Conservation (phyloP, 768 basidiomycete genomes). For the Termitomyces sp. region DNA sequence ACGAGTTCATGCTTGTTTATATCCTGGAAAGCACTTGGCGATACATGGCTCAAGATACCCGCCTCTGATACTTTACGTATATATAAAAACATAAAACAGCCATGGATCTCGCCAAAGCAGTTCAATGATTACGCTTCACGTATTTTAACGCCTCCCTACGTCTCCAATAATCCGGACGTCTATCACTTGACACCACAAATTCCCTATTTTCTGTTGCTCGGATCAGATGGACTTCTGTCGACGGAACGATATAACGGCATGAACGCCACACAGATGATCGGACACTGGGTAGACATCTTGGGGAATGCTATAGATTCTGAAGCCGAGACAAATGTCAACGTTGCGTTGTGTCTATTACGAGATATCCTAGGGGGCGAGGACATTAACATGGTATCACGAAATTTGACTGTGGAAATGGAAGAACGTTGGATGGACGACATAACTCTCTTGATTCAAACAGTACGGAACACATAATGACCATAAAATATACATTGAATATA, state of each 20-base stretch:
- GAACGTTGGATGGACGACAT: constrained; percentile 41
- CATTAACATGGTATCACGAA: constrained; percentile 26
- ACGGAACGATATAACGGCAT: constrained; percentile 8
- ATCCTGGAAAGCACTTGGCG: constrained; percentile 31
- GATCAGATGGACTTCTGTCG: constrained; percentile 33
- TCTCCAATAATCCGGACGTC: constrained; percentile 36
- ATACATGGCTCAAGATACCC: constrained; percentile 41
- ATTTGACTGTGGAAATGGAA: constrained; percentile 39
- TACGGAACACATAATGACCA: not conserved
- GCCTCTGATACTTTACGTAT: constrained; percentile 11
- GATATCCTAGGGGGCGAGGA: constrained; percentile 35
- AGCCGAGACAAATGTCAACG: constrained; percentile 15
- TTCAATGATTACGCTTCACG: constrained; percentile 26
- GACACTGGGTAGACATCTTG: constrained; percentile 3
- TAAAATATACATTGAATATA: not conserved
- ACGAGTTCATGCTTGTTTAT: not conserved
- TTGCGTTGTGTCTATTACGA: constrained; percentile 33
- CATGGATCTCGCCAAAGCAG: constrained; percentile 24
- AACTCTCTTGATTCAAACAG: constrained; percentile 34
- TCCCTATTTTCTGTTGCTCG: constrained; percentile 33
- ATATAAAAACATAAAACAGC: constrained; percentile 18
- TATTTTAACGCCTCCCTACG: constrained; percentile 37
- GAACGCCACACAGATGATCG: constrained; percentile 3
- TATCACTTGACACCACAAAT: constrained; percentile 24
- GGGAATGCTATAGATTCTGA: constrained; percentile 3